Conservation (phyloP, 2,329 filamentous ascomycete genomes). For the Fusarium caatingaense region DNA sequence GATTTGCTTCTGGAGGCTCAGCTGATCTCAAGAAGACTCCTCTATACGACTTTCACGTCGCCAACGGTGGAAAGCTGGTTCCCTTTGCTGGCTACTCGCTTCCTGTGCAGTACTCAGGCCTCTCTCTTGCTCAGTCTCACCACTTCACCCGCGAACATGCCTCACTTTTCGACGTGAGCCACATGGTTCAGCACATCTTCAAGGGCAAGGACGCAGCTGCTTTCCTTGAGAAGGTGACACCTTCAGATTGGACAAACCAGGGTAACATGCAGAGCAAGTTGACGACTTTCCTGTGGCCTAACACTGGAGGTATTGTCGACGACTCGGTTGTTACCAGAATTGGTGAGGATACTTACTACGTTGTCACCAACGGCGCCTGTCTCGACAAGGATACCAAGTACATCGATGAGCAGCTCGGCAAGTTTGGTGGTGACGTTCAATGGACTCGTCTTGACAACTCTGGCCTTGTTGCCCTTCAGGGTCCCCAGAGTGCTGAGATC, state of each 20-base stretch:
- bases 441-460: slow-evolving; percentile 79
- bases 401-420: slow-evolving; percentile 74
- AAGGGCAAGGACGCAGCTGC: slow-evolving; percentile 81
- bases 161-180: slow-evolving; percentile 94
- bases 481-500: slow-evolving; percentile 78
- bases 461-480: slow-evolving; percentile 90
- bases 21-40: slow-evolving; percentile 70
- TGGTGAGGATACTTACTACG: slow-evolving; percentile 81
- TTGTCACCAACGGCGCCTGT: slow-evolving; percentile 95
- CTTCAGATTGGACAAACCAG: slow-evolving; percentile 75
- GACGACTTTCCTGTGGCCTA: slow-evolving; percentile 82
- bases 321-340: slow-evolving; percentile 91
- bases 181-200: slow-evolving; percentile 95
- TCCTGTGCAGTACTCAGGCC: slow-evolving; percentile 87
- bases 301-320: slow-evolving; percentile 91
- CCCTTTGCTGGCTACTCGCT: slow-evolving; percentile 95
- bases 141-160: slow-evolving; percentile 88
- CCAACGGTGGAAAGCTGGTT: slow-evolving; percentile 90
- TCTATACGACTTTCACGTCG: slow-evolving; percentile 81
- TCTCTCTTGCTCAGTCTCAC: slow-evolving; percentile 86
- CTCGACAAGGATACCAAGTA: slow-evolving; percentile 88
- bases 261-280: slow-evolving; percentile 78
- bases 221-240: slow-evolving; percentile 88
- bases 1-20: slow-evolving; percentile 47
- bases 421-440: slow-evolving; percentile 64